These are phyloP conservation scores for Litchi chinensis DNA, from an alignment of 345 rosid genomes.

Conservation along the genomic window DNA sequence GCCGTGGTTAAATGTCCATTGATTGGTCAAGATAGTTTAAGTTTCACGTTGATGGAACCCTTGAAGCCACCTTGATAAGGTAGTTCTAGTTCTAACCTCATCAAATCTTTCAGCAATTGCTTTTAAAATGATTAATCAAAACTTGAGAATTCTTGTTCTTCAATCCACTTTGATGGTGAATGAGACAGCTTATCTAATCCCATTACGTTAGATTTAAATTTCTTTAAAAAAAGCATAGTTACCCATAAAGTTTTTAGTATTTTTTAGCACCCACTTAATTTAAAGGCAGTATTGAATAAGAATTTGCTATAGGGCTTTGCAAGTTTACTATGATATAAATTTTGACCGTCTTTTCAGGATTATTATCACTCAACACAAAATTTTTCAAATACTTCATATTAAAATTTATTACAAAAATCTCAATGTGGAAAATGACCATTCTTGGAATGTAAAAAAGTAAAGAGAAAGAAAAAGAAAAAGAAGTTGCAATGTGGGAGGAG, in stretches of 20 bases:
- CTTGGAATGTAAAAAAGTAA: neutral
- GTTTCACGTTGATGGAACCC: neutral
- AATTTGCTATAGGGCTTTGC: no score
- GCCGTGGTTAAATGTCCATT: neutral
- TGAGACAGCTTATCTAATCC: conserved; percentile 34
- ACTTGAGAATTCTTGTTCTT: conserved; percentile 14
- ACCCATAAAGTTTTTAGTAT: no score
- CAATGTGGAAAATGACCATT: neutral
- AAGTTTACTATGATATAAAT: no score
- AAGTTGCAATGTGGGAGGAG: neutral
- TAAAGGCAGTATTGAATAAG: neutral
- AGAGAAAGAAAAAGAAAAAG: neutral
- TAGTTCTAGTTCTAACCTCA: neutral
- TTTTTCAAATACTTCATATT: no score
- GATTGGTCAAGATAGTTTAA: neutral
- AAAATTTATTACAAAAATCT: neutral
- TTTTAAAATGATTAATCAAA: conserved; percentile 24
- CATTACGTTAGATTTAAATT: neutral
- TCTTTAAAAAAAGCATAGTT: no score
- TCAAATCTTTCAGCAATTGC: conserved; percentile 13
- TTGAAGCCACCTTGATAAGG: neutral
- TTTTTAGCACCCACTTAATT: neutral
- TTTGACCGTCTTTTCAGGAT: no score
- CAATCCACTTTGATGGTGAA: conserved; percentile 22
- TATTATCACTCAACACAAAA: no score